These are phyloP conservation scores for Angophora floribunda DNA, from an alignment of 345 rosid species.

Conservation along the genomic window DNA sequence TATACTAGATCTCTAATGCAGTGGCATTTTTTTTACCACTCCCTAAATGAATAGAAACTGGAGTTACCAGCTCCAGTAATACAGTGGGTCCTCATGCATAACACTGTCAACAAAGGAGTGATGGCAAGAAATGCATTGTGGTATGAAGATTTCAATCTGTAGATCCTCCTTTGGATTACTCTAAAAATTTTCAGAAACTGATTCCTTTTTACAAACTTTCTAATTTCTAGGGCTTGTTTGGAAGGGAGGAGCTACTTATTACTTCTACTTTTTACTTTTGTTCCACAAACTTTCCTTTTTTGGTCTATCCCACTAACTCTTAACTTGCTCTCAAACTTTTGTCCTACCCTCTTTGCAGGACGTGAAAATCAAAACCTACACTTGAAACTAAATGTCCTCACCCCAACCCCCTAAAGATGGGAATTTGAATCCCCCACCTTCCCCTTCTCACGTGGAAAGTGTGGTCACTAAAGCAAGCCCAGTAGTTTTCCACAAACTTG, in stretches of 20 bases:
- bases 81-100: neutral
- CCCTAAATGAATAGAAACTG: neutral
- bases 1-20: neutral
- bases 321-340: no score
- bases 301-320: no score
- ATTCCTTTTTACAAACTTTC: neutral
- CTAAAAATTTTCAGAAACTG: neutral
- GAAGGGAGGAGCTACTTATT: neutral
- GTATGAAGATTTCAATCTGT: neutral
- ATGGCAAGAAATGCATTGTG: neutral
- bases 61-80: neutral
- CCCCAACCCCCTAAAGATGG: no score
- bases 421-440: no score
- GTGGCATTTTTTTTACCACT: neutral
- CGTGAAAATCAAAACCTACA: no score
- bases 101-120: neutral
- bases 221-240: neutral
- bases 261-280: neutral
- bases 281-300: no score
- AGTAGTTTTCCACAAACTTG: neutral
- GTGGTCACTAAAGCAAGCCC: no score
- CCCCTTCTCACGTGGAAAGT: no score
- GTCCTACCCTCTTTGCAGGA: no score
- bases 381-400: no score
- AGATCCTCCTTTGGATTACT: neutral